A percentile compares a stretch with the other conserved stretches of the same genome.
Conservation (phyloP, 1,284 basidiomycete genomes). For the Pseudozyma tsukubaensis region DNA sequence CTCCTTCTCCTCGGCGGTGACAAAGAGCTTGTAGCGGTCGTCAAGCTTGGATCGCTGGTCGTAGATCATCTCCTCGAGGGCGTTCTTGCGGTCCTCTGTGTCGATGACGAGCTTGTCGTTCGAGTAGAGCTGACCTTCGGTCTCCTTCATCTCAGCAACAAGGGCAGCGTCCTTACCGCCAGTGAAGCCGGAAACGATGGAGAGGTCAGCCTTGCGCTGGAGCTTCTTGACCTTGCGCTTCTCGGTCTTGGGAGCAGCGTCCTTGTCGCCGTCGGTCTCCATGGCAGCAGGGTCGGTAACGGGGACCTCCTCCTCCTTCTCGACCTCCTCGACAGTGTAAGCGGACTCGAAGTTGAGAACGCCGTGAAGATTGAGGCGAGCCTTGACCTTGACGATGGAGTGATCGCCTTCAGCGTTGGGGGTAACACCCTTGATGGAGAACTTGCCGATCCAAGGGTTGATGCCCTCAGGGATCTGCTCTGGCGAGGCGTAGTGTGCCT, state of each 20-base stretch:
- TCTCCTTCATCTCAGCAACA: slow-evolving; percentile 63
- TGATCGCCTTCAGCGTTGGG: slow-evolving; percentile 67
- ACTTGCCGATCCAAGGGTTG: slow-evolving; percentile 66
- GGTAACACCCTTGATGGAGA: slow-evolving; percentile 65
- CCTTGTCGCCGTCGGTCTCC: slow-evolving; percentile 58
- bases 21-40: slow-evolving; percentile 62
- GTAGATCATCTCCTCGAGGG: slow-evolving; percentile 68
- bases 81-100: slow-evolving; percentile 69
- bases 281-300: slow-evolving; percentile 59
- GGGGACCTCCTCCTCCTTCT: slow-evolving; percentile 68
- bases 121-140: slow-evolving; percentile 64
- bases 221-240: slow-evolving; percentile 68
- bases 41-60: slow-evolving; percentile 67
- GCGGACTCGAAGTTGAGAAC: slow-evolving; percentile 67
- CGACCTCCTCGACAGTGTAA: slow-evolving; percentile 68
- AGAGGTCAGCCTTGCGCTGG: slow-evolving; percentile 66
- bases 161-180: slow-evolving; percentile 55
- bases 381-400: slow-evolving; percentile 69
- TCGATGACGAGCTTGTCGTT: slow-evolving; percentile 68
- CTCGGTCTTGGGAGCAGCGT: slow-evolving; percentile 65
- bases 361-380: slow-evolving; percentile 67
- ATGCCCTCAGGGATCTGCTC: slow-evolving; percentile 60
- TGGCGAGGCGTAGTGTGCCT: slow-evolving; percentile 63
- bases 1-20: slow-evolving; percentile 66
- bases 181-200: slow-evolving; percentile 58